Evolutionary conservation across 805 yeast species (phyloP), one percentile per base, ranked within the genome.

Genomic region (Pichia cephalocereana): DNA sequence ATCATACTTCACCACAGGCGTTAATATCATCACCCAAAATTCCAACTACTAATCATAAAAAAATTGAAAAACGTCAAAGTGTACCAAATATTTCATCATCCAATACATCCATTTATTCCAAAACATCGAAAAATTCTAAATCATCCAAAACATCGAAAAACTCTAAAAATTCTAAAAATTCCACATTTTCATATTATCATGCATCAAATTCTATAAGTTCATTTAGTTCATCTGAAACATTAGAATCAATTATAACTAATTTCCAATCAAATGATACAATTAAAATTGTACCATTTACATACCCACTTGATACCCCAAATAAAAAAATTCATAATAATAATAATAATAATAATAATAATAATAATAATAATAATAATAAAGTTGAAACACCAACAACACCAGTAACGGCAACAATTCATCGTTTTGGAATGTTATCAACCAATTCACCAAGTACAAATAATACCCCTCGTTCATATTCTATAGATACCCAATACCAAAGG

Each of bases 341-440:
- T 15, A 34, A 15, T 34, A 34, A 34, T n/a, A 11, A 32, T 7
- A 34, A 6, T 34, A 34, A 14, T 15, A 6, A 34, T 15, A 34
- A 15, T 34, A 11, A 32, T 7, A 34, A 6, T 34, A 34, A 14
- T 15, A 6, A 34, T 15, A 34, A 15, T 34, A 34, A 34, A 12
- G 30, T 18, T 9, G 26, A n/a, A 17, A 31, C 28, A n/a, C 41
- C 46, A 9, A n/a, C 38, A 31, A 46, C 45, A 41, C 56, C 52
- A 46, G 43, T 50, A 48, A 52, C 41, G 27, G 46, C 19, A 50
- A 52, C 50, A 41, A 46, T 34, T 40, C 44, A 43, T 14, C 41
- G 28, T 3, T 45, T 46, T 32, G 51, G 37, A 27, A 39, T 38
- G 14, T 31, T 42, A 6, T 30, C 49, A 9, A 42, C 51, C 1